Evolutionary conservation across 2,329 filamentous ascomycete genomes (phyloP), one percentile per base, ranked within the genome.

Genomic region (Knoxdaviesia proteae): DNA sequence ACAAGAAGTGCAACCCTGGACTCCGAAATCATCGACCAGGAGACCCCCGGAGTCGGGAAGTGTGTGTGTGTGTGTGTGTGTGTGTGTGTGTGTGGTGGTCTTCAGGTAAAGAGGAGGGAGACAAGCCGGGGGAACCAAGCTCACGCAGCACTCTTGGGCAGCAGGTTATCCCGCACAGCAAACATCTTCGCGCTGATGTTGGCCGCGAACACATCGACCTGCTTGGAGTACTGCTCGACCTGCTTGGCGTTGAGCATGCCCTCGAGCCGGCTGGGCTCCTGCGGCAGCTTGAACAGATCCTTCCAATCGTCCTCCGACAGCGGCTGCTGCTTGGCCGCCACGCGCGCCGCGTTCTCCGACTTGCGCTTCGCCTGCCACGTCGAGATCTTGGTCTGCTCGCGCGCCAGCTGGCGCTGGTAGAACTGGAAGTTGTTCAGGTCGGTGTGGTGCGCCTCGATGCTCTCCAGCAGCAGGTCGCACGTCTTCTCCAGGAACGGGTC

Each of bases 401-500:
- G 83, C 43, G 79, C 80, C 45, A 96, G 71, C 56, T 92, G 86
- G 55, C 90, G 77, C 66, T 94, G 86, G 69, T 94, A 94, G 72
- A 74, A 76, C 62, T 94, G 87, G 68, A 92, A 90, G 73, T 98
- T 98, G 76, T 96, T 96, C 59, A 93, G 80, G 64, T 98, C 90
- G 47, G 87, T 94, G 67, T 96, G 90, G 69, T 98, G 90, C 44
- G 81, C 80, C 69, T 98, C 90, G 59, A 98, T 94, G 68, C 81
- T 86, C 57, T 98, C 90, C 48, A 96, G 77, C 45, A 98, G 75
- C 51, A 94, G 75, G 58, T 98, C 88, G 65, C 86, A 94, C 42
- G 88, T 94, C 74, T 94, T 94, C 71, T 96, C 88, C 40, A 98
- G 77, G 71, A 92, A 94, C 33, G 90, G 90, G 59, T 98, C 90